Evolutionary conservation across 2,329 filamentous ascomycete genomes (phyloP).

Genomic region (Hortaea werneckii): DNA sequence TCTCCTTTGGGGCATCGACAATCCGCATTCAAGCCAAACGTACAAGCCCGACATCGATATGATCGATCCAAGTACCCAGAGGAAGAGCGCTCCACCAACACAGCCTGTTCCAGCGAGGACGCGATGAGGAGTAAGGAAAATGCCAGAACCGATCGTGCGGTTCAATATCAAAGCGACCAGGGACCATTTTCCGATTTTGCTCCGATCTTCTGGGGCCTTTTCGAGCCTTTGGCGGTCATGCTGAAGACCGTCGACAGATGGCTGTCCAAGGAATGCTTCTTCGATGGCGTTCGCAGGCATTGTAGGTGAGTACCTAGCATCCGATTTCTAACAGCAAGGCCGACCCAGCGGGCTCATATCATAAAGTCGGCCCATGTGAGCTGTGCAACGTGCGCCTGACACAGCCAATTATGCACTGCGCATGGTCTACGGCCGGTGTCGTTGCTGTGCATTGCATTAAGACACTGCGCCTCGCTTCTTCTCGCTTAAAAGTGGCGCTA

Average conservation of each 20-base stretch:
- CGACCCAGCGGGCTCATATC: no score
- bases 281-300: slow-evolving; percentile 13
- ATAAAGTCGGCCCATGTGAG: no score
- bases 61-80: slow-evolving; percentile 33
- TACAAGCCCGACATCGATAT: slow-evolving; percentile 26
- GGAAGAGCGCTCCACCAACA: slow-evolving; percentile 25
- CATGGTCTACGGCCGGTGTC: no score
- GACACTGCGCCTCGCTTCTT: no score
- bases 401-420: no score
- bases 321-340: no score
- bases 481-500: no score
- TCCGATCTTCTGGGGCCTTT: slow-evolving; percentile 7
- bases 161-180: slow-evolving; percentile 19
- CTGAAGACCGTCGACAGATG: slow-evolving; percentile 7
- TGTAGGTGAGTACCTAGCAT: neutral
- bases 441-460: no score
- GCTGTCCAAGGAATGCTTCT: slow-evolving; percentile 8
- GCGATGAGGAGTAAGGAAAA: slow-evolving; percentile 17
- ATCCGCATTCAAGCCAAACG: slow-evolving; percentile 37
- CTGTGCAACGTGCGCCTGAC: no score
- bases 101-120: slow-evolving; percentile 17
- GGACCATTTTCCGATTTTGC: slow-evolving; percentile 13
- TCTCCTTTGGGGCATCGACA: slow-evolving; percentile 35
- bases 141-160: slow-evolving; percentile 21
- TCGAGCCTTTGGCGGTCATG: slow-evolving; percentile 11